Conservation (phyloP, 129 eudicot species). For the Centella asiatica region DNA sequence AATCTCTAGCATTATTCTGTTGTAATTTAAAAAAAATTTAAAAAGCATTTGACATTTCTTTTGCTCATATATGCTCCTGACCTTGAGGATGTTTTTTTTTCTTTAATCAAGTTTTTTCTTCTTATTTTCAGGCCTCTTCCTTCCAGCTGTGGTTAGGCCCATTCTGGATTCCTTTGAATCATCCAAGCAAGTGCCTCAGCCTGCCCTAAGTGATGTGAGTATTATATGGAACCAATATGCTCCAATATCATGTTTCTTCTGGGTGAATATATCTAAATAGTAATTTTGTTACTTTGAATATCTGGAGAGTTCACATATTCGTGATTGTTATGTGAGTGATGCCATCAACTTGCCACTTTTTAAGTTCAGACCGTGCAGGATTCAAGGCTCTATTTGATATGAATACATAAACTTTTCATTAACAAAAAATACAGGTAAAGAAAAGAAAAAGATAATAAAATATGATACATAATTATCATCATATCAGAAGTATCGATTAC, state of each 20-base stretch:
- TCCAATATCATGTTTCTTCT: background rate
- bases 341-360: background rate
- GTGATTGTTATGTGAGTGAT: background rate
- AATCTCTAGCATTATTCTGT: no score
- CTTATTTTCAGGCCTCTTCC: conserved; percentile 65
- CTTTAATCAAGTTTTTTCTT: background rate
- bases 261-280: background rate
- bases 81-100: background rate
- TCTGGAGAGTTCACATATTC: background rate
- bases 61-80: background rate
- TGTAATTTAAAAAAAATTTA: no score
- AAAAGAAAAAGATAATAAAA: no score
- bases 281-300: background rate
- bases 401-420: no score
- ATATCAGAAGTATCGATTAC: no score
- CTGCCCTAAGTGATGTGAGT: conserved; percentile 76
- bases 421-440: no score
- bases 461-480: no score
- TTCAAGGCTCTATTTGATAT: background rate
- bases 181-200: conserved; percentile 68
- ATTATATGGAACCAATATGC: background rate
- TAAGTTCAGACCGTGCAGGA: background rate
- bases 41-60: no score
- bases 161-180: conserved; percentile 75
- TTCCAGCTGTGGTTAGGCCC: conserved; percentile 96